Percentiles rank a stretch among this genome's conserved stretches.
phyloP scores from a whole-genome alignment of 2,329 filamentous ascomycete species.

The Grosmannia penicillata region DNA sequence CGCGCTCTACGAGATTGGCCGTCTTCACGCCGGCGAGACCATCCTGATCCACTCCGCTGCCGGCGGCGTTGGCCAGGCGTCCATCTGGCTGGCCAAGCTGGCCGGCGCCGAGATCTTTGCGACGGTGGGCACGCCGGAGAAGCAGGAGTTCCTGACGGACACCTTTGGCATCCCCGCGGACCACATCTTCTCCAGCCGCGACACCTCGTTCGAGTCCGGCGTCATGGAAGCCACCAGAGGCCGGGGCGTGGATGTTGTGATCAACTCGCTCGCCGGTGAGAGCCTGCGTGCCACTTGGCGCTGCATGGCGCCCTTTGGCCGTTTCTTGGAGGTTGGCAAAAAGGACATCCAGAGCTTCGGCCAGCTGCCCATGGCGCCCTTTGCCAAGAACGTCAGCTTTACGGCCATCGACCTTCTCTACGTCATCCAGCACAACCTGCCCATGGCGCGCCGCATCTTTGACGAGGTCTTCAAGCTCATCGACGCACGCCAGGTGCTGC shows the following conservation, averaged over 20 bases:
- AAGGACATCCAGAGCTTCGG: not conserved
- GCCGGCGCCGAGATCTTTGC: constrained; percentile 25
- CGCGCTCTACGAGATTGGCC: constrained; percentile 21
- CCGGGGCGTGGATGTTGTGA: constrained; percentile 21
- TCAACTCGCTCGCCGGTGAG: constrained; percentile 29
- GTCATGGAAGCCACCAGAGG: constrained; percentile 16
- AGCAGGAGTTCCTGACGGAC: constrained; percentile 22
- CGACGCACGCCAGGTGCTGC: not conserved
- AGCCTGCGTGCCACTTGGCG: constrained; percentile 25
- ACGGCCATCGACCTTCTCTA: constrained; percentile 24
- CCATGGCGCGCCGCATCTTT: not conserved
- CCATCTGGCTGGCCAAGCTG: constrained; percentile 22
- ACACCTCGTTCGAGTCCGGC: constrained; percentile 16
- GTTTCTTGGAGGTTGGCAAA: constrained; percentile 7
- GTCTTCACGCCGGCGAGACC: constrained; percentile 21
- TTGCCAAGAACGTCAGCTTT: constrained; percentile 27
- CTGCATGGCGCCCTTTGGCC: constrained; percentile 23
- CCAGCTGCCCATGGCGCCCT: constrained; percentile 14
- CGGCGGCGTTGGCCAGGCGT: constrained; percentile 24
- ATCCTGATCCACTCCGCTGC: constrained; percentile 25
- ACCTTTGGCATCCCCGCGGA: constrained; percentile 21
- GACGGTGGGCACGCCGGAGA: constrained; percentile 24
- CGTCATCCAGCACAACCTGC: no score
- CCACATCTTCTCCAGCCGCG: constrained; percentile 21
- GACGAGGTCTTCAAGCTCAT: not conserved